Evolutionary conservation across 208 protist genomes (phyloP).

Genomic region (Naegleria lovaniensis): DNA sequence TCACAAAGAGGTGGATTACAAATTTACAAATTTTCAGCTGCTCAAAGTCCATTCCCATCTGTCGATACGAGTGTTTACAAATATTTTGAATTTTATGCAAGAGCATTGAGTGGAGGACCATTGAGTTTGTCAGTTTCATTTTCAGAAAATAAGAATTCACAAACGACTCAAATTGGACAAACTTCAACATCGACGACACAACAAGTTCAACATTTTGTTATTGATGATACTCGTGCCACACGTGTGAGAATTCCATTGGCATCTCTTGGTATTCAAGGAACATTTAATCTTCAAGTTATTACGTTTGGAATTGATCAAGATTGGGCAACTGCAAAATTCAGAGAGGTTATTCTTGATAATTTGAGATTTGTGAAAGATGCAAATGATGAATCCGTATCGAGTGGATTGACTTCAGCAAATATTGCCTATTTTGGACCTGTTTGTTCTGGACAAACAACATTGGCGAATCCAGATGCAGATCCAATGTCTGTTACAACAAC

Average conservation of each 20-base stretch:
- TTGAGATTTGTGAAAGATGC: neutral
- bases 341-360: neutral
- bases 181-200: neutral
- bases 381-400: neutral
- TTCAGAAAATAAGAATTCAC: neutral
- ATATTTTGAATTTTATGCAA: slow-evolving; percentile 11
- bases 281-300: neutral
- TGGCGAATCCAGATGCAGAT: neutral
- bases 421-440: neutral
- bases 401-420: neutral
- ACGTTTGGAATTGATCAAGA: neutral
- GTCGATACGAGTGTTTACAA: neutral
- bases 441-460: neutral
- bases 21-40: neutral
- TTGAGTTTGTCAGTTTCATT: neutral
- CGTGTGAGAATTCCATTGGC: neutral
- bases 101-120: neutral
- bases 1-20: neutral
- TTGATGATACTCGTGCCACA: neutral
- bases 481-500: neutral
- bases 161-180: neutral
- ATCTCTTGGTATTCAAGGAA: neutral
- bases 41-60: neutral
- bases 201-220: neutral
- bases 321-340: neutral